A percentile compares a stretch with the other conserved stretches of the same genome.
Conservation (phyloP, 2,329 filamentous ascomycete genomes). For the Fusarium sp. region DNA sequence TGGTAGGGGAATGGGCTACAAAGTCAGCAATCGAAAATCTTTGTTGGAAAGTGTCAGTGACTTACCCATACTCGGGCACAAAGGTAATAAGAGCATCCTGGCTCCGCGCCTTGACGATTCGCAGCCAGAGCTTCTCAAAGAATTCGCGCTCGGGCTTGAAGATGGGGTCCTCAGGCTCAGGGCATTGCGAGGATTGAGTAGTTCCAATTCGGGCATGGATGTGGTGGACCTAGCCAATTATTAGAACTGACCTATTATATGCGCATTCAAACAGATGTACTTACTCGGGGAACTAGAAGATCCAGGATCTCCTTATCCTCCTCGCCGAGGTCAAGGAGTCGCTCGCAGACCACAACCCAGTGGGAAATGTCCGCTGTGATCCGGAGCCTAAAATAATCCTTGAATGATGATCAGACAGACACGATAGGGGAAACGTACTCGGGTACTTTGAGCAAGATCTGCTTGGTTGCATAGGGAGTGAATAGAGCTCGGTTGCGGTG, state of each 20-base stretch:
- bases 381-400: not conserved
- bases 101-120: not conserved
- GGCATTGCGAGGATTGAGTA: not conserved
- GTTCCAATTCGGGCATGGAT: not conserved
- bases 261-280: not conserved
- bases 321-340: not conserved
- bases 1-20: not conserved
- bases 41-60: too few species aligned
- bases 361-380: not conserved
- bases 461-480: not conserved
- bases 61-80: not conserved
- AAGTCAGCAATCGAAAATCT: not conserved
- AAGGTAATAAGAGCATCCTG: not conserved
- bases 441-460: not conserved
- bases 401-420: rapidly evolving
- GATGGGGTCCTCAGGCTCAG: not conserved
- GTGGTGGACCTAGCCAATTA: not conserved
- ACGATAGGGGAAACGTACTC: not conserved
- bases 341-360: not conserved
- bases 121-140: not conserved
- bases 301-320: not conserved
- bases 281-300: not conserved
- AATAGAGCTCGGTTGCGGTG: not conserved
- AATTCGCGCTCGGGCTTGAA: not conserved
- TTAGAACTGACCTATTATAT: not conserved